Evolutionary conservation across 2,329 filamentous ascomycete species (phyloP), one percentile per base, ranked within the genome.

Genomic region (Monosporascus sp.): DNA sequence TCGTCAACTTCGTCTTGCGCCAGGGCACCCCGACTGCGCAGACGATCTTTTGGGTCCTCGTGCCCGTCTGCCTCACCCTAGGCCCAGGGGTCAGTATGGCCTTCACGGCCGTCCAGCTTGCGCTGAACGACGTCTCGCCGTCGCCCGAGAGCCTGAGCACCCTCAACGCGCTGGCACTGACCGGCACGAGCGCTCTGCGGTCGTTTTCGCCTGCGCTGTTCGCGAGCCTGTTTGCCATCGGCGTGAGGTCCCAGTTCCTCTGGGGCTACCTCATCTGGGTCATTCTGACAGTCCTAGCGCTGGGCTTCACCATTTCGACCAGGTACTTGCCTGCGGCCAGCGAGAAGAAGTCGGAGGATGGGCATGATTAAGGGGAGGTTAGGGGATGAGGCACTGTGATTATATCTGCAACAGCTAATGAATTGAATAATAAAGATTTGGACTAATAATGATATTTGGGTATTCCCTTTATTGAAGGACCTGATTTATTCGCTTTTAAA

Each of bases 81-180:
- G 85, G 84, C 0, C 78, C 78, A 14, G 83, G 83, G 1, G 80
- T 89, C 0, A 78, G 77, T 48, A 90, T 89, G 86, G 74, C 78
- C 2, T 88, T 87, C 63, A 91, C 86, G 0, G 84, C 77, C 2
- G 78, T 85, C 1, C 88, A 92, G 72, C 81, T 93, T 8, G 83
- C 83, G 0, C 64, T 93, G 34, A 93, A 93, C 67, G 87, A 92
- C 53, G 81, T 88, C 2, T 78, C 84, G 0, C 89, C 89, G 0
- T 82, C 77, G 9, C 78, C 82, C 1, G 73, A 75, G 42, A 79
- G 83, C 0, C 72, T 93, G 9, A 88, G 85, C 0, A 90, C 83
- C 0, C 71, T 94, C 27, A 93, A 93, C 60, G 85, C 85, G 0
- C 60, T 90, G 1, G 79, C 82, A 0, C 72, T 93, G 53, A 86